phyloP scores from a whole-genome alignment of 257 asterid genomes.

The Linderniella brevidens region DNA sequence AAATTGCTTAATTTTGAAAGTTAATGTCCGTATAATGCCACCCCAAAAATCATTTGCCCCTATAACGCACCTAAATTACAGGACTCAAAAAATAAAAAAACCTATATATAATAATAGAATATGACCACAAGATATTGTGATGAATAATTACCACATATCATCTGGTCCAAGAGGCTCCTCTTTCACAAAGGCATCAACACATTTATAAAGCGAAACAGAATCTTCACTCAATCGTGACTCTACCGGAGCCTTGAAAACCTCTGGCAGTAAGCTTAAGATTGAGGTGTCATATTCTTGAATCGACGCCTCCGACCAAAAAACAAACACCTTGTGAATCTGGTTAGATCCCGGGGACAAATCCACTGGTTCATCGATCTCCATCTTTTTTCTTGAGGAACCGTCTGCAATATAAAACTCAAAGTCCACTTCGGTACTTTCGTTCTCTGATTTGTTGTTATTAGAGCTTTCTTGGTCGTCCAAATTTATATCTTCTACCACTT shows the following conservation, averaged over 20 bases:
- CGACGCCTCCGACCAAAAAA: constrained; percentile 56
- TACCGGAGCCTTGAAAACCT: constrained; percentile 61
- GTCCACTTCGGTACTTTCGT: no score
- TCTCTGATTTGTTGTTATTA: no score
- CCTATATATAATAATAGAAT: not conserved
- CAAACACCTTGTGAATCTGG: constrained; percentile 46
- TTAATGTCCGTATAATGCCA: no score
- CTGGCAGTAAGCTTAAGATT: constrained; percentile 48
- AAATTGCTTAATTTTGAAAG: no score
- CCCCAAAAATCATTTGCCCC: no score
- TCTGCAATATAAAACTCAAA: no score
- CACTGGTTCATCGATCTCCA: constrained; percentile 37
- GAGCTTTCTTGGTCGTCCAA: no score
- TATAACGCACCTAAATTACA: no score
- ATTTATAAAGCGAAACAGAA: constrained; percentile 69
- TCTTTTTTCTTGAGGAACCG: constrained; percentile 3
- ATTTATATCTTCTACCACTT: no score
- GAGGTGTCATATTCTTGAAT: constrained; percentile 26
- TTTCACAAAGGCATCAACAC: constrained; percentile 88
- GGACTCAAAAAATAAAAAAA: no score
- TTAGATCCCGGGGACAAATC: constrained; percentile 22
- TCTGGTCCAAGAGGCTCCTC: constrained; percentile 99
- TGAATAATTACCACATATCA: constrained; percentile 86
- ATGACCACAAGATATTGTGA: not conserved
- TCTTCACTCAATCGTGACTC: constrained; percentile 57